Conservation (phyloP, 2,329 filamentous ascomycete species). For the Aspergillus arachidicola region DNA sequence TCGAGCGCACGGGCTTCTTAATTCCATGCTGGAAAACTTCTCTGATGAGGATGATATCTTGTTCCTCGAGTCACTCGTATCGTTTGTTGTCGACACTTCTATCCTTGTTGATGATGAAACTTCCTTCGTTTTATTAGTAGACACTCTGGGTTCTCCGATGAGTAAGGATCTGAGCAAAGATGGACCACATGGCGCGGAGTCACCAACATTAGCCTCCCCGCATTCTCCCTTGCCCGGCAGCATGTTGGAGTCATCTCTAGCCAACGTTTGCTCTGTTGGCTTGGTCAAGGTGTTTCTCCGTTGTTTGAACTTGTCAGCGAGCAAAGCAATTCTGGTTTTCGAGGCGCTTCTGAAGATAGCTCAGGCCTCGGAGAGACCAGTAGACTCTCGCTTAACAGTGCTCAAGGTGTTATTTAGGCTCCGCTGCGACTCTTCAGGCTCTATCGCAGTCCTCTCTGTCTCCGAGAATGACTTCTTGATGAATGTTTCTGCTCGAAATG, state of each 20-base stretch:
- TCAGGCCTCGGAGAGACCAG: conserved; percentile 61
- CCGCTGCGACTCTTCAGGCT: conserved; percentile 77
- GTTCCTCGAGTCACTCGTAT: conserved; percentile 43
- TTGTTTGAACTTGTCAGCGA: conserved; percentile 66
- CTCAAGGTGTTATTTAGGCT: conserved; percentile 81
- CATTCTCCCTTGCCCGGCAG: conserved; percentile 35
- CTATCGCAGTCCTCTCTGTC: conserved; percentile 70
- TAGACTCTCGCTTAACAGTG: conserved; percentile 71
- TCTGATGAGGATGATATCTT: conserved; percentile 40
- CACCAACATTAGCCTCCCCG: conserved; percentile 28
- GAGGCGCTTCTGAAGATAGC: conserved; percentile 66
- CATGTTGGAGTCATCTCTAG: conserved; percentile 36
- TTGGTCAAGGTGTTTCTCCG: conserved; percentile 77
- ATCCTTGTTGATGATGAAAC: conserved; percentile 31
- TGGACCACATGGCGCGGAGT: conserved; percentile 45
- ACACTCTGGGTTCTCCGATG: conserved; percentile 40
- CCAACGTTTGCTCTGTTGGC: conserved; percentile 70
- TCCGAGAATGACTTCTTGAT: conserved; percentile 76
- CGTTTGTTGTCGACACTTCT: conserved; percentile 41
- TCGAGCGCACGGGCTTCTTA: conserved; percentile 35
- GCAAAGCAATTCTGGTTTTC: conserved; percentile 66
- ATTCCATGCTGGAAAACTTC: conserved; percentile 37
- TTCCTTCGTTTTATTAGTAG: conserved; percentile 35
- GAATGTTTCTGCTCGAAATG: conserved; percentile 67
- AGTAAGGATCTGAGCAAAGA: conserved; percentile 35